These are phyloP conservation scores for Pyrenula massariospora DNA, from an alignment of 495 filamentous ascomycete species.

Conservation along the genomic window DNA sequence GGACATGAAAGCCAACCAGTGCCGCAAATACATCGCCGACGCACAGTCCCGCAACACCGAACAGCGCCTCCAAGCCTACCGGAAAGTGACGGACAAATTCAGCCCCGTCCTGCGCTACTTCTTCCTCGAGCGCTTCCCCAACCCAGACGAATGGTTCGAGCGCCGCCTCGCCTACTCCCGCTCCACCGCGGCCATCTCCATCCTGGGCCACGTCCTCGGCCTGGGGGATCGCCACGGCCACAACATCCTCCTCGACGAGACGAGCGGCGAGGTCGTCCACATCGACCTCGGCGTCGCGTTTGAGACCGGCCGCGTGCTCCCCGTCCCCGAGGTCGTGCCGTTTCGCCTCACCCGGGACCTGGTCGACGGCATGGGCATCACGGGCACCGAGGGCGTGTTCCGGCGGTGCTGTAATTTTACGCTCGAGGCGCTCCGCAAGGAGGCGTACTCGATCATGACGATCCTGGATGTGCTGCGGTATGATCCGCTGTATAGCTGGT, in stretches of 20 bases:
- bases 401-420: slow-evolving; percentile 96
- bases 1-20: slow-evolving; percentile 61
- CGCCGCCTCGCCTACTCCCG: slow-evolving; percentile 80
- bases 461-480: slow-evolving; percentile 92
- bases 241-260: slow-evolving; percentile 87
- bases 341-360: slow-evolving; percentile 93
- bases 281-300: slow-evolving; percentile 96
- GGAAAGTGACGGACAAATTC: slow-evolving; percentile 64
- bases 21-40: slow-evolving; percentile 64
- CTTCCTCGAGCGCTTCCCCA: slow-evolving; percentile 88
- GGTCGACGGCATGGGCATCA: slow-evolving; percentile 94
- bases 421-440: slow-evolving; percentile 80
- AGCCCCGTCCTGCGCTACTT: slow-evolving; percentile 94
- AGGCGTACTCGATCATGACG: slow-evolving; percentile 92
- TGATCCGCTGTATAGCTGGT: slow-evolving; percentile 93
- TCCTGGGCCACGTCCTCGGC: slow-evolving; percentile 85
- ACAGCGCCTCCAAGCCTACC: slow-evolving; percentile 59
- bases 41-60: slow-evolving; percentile 57
- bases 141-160: slow-evolving; percentile 92
- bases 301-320: slow-evolving; percentile 85
- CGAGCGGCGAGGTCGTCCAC: slow-evolving; percentile 87
- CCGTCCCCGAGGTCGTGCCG: slow-evolving; percentile 87
- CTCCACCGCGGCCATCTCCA: slow-evolving; percentile 87
- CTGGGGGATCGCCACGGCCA: slow-evolving; percentile 95
- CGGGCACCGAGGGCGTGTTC: slow-evolving; percentile 90